Base-by-base conservation (phyloP, 257 asterid species). In the Rubia yunnanensis region DNA sequence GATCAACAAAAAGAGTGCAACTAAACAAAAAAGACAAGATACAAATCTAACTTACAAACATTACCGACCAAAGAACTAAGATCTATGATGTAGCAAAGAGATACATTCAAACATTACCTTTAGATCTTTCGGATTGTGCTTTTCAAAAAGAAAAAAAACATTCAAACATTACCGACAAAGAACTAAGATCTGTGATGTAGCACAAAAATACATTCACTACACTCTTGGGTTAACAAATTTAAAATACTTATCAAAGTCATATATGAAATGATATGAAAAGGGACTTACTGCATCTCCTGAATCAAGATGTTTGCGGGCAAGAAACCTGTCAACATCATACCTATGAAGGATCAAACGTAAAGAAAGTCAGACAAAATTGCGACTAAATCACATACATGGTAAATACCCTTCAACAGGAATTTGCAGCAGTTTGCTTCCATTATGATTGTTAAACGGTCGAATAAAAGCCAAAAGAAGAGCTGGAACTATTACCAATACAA, bases 211-310 rank as follows among this genome's bases (percentile, higher is more conserved):
- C 14, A 9, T 38, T 38, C 46, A 44, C 15, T 44, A 44, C 50
- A 44, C 50, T 44, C 50, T 2, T 3, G 50, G 50, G 50, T 1
- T 14, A 44, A 5, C 50, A 44, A 44, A 44, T 44, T 44, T 2
- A n/a, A n/a, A 44, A 14, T 44, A 65, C 22, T 49, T 48, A 11
- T 65, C 60, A 31, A 35, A 36, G 18, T 31, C 32, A 20, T 53
- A n/a, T n/a, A n/a, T n/a, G 10, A 46, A 30, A 23, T 10, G 8
- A 9, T 2, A 0, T 38, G 13, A 58, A 58, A 65, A 67, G 60
- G 69, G 39, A 88, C 99, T 90, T 84, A 94, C 99, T 44, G 79
- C 72, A 70, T 90, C 96, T 35, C 85, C 91, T 31, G 95, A 75
- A 15, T 1, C 3, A 38, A 76, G 86, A 75, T 71, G 76, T 76